These are phyloP conservation scores for Solanum dulcamara DNA, from an alignment of 257 asterid genomes.

Conservation along the genomic window DNA sequence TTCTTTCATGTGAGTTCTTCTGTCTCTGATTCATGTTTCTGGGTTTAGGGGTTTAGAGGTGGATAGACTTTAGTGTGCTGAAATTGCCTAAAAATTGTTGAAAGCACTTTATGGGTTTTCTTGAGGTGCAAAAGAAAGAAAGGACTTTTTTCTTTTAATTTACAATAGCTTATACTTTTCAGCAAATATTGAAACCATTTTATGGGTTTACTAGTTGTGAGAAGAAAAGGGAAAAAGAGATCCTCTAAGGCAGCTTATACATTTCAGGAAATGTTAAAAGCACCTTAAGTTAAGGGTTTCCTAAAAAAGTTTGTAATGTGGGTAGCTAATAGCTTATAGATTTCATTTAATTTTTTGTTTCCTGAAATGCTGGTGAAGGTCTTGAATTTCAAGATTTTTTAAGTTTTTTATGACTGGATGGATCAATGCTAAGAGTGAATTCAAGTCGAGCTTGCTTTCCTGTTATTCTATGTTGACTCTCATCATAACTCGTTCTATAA, in stretches of 20 bases:
- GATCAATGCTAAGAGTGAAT: background rate
- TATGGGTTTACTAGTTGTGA: background rate
- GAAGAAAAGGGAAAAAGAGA: background rate
- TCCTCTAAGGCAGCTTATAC: background rate
- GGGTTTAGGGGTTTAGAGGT: background rate
- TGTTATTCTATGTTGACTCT: background rate
- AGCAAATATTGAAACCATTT: background rate
- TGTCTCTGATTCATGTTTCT: background rate
- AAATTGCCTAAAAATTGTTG: background rate
- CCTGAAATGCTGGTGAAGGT: background rate
- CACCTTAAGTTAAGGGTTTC: background rate
- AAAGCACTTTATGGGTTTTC: background rate
- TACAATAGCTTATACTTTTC: background rate
- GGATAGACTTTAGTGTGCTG: background rate
- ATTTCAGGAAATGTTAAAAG: background rate
- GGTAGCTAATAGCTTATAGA: background rate
- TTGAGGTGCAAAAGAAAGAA: background rate
- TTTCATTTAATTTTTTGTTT: background rate
- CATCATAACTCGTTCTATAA: background rate
- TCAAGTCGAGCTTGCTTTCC: background rate
- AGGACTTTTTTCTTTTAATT: background rate
- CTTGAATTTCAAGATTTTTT: background rate
- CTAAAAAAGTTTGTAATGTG: background rate
- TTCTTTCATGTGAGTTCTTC: background rate
- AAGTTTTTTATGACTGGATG: background rate